A percentile compares a stretch with the other conserved stretches of the same genome.
These are phyloP conservation scores for Coleophoma crateriformis DNA, from an alignment of 2,329 filamentous ascomycete genomes.

Conservation along the genomic window DNA sequence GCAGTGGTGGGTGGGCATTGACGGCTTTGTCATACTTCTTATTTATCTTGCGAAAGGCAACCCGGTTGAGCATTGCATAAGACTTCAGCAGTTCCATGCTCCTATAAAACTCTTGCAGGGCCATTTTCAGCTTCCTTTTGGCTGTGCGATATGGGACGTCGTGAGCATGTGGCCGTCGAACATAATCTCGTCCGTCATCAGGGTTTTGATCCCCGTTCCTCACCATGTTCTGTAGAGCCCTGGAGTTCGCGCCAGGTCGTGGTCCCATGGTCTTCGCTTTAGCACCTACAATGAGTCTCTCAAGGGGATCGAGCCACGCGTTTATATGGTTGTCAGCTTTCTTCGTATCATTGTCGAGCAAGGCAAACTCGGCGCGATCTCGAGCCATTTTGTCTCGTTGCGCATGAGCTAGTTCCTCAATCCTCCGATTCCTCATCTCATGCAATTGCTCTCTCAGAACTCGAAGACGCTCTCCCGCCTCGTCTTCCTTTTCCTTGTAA, in stretches of 20 bases:
- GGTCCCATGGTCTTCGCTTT: constrained; percentile 42
- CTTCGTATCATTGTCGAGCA: constrained; percentile 9
- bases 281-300: constrained; percentile 26
- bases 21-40: constrained; percentile 95
- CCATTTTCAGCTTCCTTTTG: constrained; percentile 83
- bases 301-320: constrained; percentile 46
- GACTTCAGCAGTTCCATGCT: constrained; percentile 84
- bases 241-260: constrained; percentile 52
- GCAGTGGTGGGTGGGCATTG: constrained; percentile 65
- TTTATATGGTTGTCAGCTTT: constrained; percentile 16
- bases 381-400: constrained; percentile 16
- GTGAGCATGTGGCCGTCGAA: constrained; percentile 38
- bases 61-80: constrained; percentile 84
- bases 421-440: constrained; percentile 81
- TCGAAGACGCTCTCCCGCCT: constrained; percentile 67
- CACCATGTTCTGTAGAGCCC: constrained; percentile 46
- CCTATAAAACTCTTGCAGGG: constrained; percentile 86
- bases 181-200: constrained; percentile 37
- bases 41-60: constrained; percentile 91
- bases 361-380: constrained; percentile 12
- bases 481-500: constrained; percentile 81
- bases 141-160: constrained; percentile 79
- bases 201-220: constrained; percentile 6
- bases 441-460: constrained; percentile 79
- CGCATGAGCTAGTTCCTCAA: constrained; percentile 54